Evolutionary conservation across 2,329 filamentous ascomycete species (phyloP).

Genomic region (Apiospora phragmitis): DNA sequence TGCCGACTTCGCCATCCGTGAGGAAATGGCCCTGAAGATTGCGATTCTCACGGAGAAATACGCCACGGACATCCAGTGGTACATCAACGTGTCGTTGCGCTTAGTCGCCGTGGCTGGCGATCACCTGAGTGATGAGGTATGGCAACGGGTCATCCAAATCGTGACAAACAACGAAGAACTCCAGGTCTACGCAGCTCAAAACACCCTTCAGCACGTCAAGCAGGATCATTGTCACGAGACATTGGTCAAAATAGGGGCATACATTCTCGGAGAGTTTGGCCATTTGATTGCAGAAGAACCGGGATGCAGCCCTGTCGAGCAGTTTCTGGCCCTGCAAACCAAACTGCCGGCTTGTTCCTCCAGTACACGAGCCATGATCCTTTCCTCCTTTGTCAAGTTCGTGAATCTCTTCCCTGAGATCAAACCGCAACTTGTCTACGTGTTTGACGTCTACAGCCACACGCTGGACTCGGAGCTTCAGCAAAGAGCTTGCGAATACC

Average conservation of each 20-base stretch:
- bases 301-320: slow-evolving; percentile 94
- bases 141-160: slow-evolving; percentile 98
- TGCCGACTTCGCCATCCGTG: slow-evolving; percentile 94
- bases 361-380: slow-evolving; percentile 86
- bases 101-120: slow-evolving; percentile 96
- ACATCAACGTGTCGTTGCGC: slow-evolving; percentile 94
- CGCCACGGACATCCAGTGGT: slow-evolving; percentile 98
- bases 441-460: slow-evolving; percentile 91
- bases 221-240: slow-evolving; percentile 95
- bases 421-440: slow-evolving; percentile 87
- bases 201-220: slow-evolving; percentile 89
- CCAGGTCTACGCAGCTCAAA: slow-evolving; percentile 93
- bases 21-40: slow-evolving; percentile 99
- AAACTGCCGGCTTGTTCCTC: slow-evolving; percentile 90
- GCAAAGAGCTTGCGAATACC: slow-evolving; percentile 93
- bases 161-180: slow-evolving; percentile 99
- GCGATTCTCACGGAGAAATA: slow-evolving; percentile 98
- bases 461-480: slow-evolving; percentile 94
- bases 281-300: slow-evolving; percentile 92
- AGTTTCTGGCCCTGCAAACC: slow-evolving; percentile 86
- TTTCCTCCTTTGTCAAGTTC: slow-evolving; percentile 96
- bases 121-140: slow-evolving; percentile 98
- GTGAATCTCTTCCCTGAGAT: slow-evolving; percentile 99
- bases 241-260: slow-evolving; percentile 94
- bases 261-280: slow-evolving; percentile 94